Percentiles rank a stretch among this genome's conserved stretches.
Evolutionary conservation across 1,139 yeast species (phyloP).

Genomic region (Taphrina pruni): DNA sequence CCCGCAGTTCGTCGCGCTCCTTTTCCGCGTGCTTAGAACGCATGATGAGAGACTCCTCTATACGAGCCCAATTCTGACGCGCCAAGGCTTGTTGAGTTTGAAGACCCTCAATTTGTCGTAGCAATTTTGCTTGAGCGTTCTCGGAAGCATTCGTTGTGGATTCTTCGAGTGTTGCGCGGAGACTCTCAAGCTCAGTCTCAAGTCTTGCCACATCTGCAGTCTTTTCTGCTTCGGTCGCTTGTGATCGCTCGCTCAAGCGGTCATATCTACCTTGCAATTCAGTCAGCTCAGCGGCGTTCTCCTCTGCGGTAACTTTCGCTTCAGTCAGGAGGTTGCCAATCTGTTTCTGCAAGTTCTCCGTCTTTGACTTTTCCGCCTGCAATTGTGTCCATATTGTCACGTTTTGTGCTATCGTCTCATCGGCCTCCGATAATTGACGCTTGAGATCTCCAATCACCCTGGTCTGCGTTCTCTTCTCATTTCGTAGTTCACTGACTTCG

Average conservation of each 20-base stretch:
- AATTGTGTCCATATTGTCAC: constrained; percentile 38
- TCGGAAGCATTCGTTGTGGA: constrained; percentile 48
- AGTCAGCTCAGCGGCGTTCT: constrained; percentile 43
- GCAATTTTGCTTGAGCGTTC: constrained; percentile 50
- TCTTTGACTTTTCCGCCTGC: constrained; percentile 39
- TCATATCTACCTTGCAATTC: constrained; percentile 45
- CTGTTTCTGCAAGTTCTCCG: constrained; percentile 46
- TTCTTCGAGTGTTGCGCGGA: constrained; percentile 56
- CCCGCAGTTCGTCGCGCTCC: constrained; percentile 45
- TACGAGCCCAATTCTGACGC: constrained; percentile 68
- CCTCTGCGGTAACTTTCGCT: constrained; percentile 45
- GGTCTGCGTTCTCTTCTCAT: constrained; percentile 43
- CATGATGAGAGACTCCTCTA: constrained; percentile 61
- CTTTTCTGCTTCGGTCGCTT: constrained; percentile 47
- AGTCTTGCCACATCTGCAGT: constrained; percentile 50
- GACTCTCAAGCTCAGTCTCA: constrained; percentile 56
- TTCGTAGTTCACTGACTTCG: constrained; percentile 42
- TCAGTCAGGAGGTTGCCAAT: constrained; percentile 47
- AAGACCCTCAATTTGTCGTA: constrained; percentile 60
- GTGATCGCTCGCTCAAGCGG: constrained; percentile 44
- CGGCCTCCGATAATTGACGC: constrained; percentile 41
- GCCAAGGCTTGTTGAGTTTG: constrained; percentile 73
- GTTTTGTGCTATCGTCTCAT: constrained; percentile 40
- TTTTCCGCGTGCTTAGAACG: constrained; percentile 59
- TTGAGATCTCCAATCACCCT: constrained; percentile 43